These are phyloP conservation scores for Coccomyxa sp. DNA, from an alignment of 139 green algal genomes.

Conservation along the genomic window DNA sequence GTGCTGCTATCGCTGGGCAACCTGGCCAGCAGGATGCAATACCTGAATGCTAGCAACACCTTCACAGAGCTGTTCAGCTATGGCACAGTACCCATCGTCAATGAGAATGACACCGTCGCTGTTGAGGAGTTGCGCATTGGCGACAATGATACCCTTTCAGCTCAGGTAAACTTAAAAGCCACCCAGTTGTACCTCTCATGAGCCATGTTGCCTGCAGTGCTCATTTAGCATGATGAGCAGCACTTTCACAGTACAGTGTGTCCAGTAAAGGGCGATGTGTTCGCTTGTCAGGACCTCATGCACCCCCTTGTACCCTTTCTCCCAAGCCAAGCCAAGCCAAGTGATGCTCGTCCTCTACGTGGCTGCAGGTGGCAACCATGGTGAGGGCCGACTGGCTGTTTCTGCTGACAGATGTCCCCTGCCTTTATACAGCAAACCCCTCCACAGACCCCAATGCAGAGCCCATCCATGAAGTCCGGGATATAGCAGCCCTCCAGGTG, in stretches of 20 bases:
- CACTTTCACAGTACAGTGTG: too few relatives aligned
- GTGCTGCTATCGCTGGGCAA: conserved; percentile 93
- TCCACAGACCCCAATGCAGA: conserved; percentile 33
- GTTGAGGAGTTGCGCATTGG: conserved; percentile 85
- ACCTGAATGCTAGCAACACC: conserved; percentile 86
- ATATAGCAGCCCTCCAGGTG: conserved; percentile 60
- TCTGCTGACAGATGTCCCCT: conserved; percentile 91
- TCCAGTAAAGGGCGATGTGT: too few relatives aligned
- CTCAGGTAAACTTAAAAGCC: conserved; percentile 47
- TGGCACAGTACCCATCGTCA: conserved; percentile 82
- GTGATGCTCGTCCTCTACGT: too few relatives aligned
- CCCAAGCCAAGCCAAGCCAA: too few relatives aligned
- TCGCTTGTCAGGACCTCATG: too few relatives aligned
- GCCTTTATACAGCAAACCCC: conserved; percentile 85
- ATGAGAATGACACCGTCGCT: conserved; percentile 94
- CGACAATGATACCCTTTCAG: conserved; percentile 95
- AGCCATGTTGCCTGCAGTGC: too few relatives aligned
- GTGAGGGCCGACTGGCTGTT: conserved; percentile 89
- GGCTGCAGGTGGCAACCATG: conserved; percentile 75
- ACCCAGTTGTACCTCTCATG: too few relatives aligned
- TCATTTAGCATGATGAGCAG: not conserved
- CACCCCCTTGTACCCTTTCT: too few relatives aligned
- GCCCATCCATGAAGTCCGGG: conserved; percentile 70
- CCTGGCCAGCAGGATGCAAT: conserved; percentile 77
- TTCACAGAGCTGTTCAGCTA: conserved; percentile 83